Evolutionary conservation across 108 stramenopile genomes (phyloP), one percentile per base, ranked within the genome.

Genomic region (Epipyxis sp.): DNA sequence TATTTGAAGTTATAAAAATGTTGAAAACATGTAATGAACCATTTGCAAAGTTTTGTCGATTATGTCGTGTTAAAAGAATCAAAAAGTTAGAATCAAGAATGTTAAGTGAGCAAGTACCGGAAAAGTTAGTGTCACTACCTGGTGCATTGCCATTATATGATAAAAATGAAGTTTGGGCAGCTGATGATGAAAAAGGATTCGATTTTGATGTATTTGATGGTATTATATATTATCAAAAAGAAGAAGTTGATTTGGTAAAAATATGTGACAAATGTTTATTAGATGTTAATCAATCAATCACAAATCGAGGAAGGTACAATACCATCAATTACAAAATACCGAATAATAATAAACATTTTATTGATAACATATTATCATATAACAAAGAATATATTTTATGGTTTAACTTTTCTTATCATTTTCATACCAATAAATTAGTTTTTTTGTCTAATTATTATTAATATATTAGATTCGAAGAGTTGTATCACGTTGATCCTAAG

Each of bases 221-320:
- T 13, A 29, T 32, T 6, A 65, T 65, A 16, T 65, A 35, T 32
- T 65, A 32, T 16, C 61, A 65, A 3, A 3, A 32, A 3, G 3
- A 35, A 3, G 30, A 16, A 6, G 61, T 65, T 32, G 35, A 65
- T 25, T 25, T 65, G 61, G 61, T 65, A 16, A 37, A 65, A 13
- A 65, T 65, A 3, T 65, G 61, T 65, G 61, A 65, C 61, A 3
- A 13, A 6, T 65, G 61, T 37, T 10, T 65, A 32, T 6, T 3
- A 37, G 61, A 65, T 6, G 61, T 65, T 35, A 16, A 65, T 37
- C 10, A 65, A 3, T 16, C 61, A 32, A 37, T 65, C 61, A 13
- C 61, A 3, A 65, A 3, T 25, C 54, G 25, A 25, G 54, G 54
- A 16, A 57, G 54, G 54, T 57, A 57, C 54, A 20, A 25, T 57